A percentile compares a stretch with the other conserved stretches of the same genome.
These are phyloP conservation scores for Rhamnella rubrinervis DNA, from an alignment of 331 rosid genomes.

Conservation along the genomic window DNA sequence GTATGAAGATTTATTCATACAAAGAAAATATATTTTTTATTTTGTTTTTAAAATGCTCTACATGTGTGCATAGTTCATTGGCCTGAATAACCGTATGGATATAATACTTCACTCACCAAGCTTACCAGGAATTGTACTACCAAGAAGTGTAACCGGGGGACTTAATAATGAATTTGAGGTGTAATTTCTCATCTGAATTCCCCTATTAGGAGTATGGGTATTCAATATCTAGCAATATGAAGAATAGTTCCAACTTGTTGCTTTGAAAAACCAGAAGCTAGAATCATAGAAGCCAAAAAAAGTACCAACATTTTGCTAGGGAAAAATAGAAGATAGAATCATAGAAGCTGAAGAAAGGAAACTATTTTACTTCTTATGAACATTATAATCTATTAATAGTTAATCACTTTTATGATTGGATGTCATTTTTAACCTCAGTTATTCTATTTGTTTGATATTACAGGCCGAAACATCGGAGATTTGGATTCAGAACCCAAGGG, in stretches of 20 bases:
- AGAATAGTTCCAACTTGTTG: no score
- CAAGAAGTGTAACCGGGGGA: not conserved
- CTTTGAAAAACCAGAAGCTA: no score
- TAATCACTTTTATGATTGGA: not conserved
- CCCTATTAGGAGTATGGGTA: not conserved
- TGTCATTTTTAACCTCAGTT: not conserved
- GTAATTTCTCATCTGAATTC: not conserved
- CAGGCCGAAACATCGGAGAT: conserved; percentile 97
- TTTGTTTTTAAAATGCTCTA: not conserved
- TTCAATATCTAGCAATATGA: no score
- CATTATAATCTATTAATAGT: no score
- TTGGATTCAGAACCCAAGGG: conserved; percentile 98
- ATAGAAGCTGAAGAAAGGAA: no score
- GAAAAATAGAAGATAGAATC: no score
- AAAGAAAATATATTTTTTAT: not conserved
- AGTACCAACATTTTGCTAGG: no score
- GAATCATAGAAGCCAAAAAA: no score
- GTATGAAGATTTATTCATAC: not conserved
- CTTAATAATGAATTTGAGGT: not conserved
- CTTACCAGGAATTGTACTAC: not conserved
- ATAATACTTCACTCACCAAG: not conserved
- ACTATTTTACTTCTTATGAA: no score
- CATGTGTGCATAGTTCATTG: not conserved
- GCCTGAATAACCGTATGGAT: not conserved
- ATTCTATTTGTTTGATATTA: conserved; percentile 9